phyloP scores from a whole-genome alignment of 345 rosid species.

The Firmiana major region DNA sequence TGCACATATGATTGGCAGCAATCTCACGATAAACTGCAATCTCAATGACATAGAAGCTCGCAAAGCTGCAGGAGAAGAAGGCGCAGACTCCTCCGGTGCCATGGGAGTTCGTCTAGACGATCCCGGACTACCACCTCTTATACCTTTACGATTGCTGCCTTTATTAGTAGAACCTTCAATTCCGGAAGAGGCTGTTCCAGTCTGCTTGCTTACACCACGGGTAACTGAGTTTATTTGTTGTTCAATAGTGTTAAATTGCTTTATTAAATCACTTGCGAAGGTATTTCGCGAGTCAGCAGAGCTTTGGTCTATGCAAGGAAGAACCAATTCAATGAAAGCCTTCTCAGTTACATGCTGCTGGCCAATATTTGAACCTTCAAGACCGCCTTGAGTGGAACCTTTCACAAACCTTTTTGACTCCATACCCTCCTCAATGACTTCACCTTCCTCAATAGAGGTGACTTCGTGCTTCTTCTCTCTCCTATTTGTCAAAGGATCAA shows the following conservation, averaged over 20 bases:
- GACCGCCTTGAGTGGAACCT: conserved; percentile 38
- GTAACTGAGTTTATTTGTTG: conserved; percentile 70
- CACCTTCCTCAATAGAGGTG: conserved; percentile 85
- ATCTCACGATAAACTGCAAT: conserved; percentile 74
- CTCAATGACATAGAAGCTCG: conserved; percentile 86
- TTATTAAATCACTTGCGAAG: conserved; percentile 91
- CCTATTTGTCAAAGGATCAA: conserved; percentile 37
- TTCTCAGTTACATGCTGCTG: conserved; percentile 69
- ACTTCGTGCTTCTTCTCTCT: conserved; percentile 57
- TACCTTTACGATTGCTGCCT: conserved; percentile 63
- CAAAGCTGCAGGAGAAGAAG: conserved; percentile 71
- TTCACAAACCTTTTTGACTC: conserved; percentile 47
- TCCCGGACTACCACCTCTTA: conserved; percentile 88
- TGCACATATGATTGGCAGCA: conserved; percentile 68
- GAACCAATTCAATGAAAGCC: conserved; percentile 80
- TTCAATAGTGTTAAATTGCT: conserved; percentile 80
- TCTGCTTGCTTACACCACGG: conserved; percentile 64
- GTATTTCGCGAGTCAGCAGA: conserved; percentile 80
- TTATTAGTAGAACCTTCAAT: conserved; percentile 63
- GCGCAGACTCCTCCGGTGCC: conserved; percentile 44
- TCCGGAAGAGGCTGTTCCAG: conserved; percentile 61
- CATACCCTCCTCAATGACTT: conserved; percentile 69
- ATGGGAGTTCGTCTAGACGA: conserved; percentile 46
- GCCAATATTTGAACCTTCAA: conserved; percentile 35
- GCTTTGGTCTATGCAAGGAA: conserved; percentile 96